Percentiles rank a stretch among this genome's conserved stretches.
Evolutionary conservation across 2,329 filamentous ascomycete genomes (phyloP).

Genomic region (Tolypocladium album): DNA sequence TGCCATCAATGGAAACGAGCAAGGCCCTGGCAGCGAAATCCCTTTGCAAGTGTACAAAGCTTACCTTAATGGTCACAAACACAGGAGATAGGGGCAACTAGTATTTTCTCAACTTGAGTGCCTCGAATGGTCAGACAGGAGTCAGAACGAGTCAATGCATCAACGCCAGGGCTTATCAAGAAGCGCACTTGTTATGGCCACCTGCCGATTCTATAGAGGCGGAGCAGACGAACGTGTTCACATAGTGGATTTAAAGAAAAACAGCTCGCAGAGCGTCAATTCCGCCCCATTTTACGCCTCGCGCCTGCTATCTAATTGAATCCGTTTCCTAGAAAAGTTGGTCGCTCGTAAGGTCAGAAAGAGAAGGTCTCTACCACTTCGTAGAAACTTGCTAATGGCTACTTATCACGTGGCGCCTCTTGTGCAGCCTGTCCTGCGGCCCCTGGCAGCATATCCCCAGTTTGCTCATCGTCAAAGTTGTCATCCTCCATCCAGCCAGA

Average conservation of each 20-base stretch:
- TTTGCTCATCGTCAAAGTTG: slow-evolving; percentile 7
- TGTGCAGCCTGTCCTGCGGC: background rate
- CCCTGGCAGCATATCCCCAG: background rate
- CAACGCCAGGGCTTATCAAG: too few species aligned
- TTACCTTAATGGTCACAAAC: too few species aligned
- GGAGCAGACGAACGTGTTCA: too few species aligned
- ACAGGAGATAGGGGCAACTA: too few species aligned
- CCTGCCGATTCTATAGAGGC: too few species aligned
- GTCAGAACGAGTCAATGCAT: too few species aligned
- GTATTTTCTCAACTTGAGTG: too few species aligned
- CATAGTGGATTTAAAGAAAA: background rate
- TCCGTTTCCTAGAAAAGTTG: background rate
- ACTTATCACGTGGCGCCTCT: background rate
- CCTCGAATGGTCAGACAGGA: too few species aligned
- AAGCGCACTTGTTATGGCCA: too few species aligned
- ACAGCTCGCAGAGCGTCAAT: background rate
- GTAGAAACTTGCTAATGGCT: background rate
- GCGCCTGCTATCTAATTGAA: background rate
- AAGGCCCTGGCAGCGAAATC: too few species aligned
- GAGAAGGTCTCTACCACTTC: background rate
- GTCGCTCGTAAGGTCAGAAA: background rate
- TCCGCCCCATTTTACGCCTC: background rate
- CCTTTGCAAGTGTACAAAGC: too few species aligned
- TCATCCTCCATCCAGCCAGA: slow-evolving; percentile 24
- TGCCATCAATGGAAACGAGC: too few species aligned